Percentiles rank a stretch among this genome's conserved stretches.
Conservation (phyloP, 371 early-diverging fungal genomes). For the Rhizopus delemar region DNA sequence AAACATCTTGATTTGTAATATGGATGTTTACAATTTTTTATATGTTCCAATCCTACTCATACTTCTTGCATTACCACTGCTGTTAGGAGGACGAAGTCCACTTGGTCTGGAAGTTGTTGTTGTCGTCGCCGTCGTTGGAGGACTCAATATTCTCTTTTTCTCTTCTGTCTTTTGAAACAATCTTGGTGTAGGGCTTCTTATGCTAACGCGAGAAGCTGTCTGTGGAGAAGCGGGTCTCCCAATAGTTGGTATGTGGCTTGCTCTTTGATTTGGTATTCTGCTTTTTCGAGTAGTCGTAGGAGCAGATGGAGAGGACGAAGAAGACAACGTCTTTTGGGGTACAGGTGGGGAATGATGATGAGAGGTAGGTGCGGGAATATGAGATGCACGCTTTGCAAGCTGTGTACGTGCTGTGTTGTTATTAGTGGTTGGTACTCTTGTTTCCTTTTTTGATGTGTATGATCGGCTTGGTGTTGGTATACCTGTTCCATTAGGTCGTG, state of each 20-base stretch:
- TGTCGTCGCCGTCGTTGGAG: not conserved
- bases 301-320: constrained; percentile 19
- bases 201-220: constrained; percentile 21
- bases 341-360: constrained; percentile 25
- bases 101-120: constrained; percentile 13
- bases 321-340: constrained; percentile 32
- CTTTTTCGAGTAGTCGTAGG: not conserved
- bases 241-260: constrained; percentile 44
- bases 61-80: constrained; percentile 12
- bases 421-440: constrained; percentile 1
- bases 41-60: constrained; percentile 29
- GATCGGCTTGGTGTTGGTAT: constrained; percentile 29
- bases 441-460: constrained; percentile 17
- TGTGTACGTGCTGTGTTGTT: constrained; percentile 21
- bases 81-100: constrained; percentile 24
- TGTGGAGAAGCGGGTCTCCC: constrained; percentile 20
- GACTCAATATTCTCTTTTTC: not conserved
- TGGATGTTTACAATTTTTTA: constrained; percentile 8
- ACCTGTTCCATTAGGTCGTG: constrained; percentile 18
- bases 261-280: constrained; percentile 25
- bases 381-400: constrained; percentile 48
- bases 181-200: constrained; percentile 20
- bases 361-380: constrained; percentile 47
- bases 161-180: constrained; percentile 11
- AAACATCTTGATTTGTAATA: too few species aligned